phyloP scores from a whole-genome alignment of 2,329 filamentous ascomycete species.

The Microdochium nivale region DNA sequence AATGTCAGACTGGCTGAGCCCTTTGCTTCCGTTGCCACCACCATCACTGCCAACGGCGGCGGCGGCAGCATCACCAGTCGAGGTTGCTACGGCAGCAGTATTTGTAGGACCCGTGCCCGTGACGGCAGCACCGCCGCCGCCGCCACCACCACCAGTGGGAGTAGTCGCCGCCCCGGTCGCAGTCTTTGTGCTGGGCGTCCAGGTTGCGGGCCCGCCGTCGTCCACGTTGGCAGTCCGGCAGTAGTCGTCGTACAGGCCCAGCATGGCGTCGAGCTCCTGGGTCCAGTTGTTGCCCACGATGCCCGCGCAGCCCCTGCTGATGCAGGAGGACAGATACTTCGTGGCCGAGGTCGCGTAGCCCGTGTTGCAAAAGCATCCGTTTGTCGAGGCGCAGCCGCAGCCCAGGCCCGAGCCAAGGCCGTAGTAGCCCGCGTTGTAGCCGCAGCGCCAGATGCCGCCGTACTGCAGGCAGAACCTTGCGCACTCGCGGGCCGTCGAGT shows the following conservation, averaged over 20 bases:
- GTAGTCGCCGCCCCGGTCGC: slow-evolving; percentile 2
- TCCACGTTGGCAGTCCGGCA: slow-evolving; percentile 14
- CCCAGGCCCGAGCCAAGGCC: slow-evolving; percentile 13
- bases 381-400: slow-evolving; percentile 14
- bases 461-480: slow-evolving; percentile 14
- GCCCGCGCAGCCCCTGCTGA: slow-evolving; percentile 11
- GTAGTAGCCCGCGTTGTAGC: slow-evolving; percentile 8
- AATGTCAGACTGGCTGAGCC: slow-evolving; percentile 14
- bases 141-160: neutral
- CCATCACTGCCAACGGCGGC: neutral
- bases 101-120: neutral
- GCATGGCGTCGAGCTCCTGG: slow-evolving; percentile 11
- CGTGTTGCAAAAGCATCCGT: slow-evolving; percentile 15
- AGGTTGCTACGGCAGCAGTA: neutral
- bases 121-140: slow-evolving; percentile 2
- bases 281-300: slow-evolving; percentile 9
- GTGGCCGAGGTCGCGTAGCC: slow-evolving; percentile 12
- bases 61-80: neutral
- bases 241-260: slow-evolving; percentile 12
- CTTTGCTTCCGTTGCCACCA: neutral
- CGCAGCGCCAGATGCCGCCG: slow-evolving; percentile 10
- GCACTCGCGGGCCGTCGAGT: slow-evolving; percentile 11
- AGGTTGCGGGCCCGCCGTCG: neutral
- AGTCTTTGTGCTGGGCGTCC: neutral
- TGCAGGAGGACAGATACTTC: slow-evolving; percentile 12